These are phyloP conservation scores for Penicillium glabrum DNA, from an alignment of 2,329 filamentous ascomycete species.

Conservation along the genomic window DNA sequence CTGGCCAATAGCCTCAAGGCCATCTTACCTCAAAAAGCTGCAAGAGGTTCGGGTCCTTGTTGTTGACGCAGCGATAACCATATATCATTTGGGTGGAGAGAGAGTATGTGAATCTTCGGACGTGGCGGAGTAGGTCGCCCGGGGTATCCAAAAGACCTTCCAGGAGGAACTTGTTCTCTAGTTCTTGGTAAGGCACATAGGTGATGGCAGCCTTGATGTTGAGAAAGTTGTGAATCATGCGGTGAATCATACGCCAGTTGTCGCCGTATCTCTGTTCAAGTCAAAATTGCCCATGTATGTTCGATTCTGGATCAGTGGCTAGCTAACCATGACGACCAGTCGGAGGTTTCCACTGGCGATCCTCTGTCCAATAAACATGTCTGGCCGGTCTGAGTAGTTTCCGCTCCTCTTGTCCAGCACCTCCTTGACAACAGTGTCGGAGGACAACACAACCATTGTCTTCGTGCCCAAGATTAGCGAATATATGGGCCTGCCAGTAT, in stretches of 20 bases:
- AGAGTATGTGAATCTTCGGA: constrained; percentile 51
- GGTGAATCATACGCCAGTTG: constrained; percentile 30
- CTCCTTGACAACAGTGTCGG: constrained; percentile 50
- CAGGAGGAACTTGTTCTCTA: constrained; percentile 57
- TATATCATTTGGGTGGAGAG: constrained; percentile 53
- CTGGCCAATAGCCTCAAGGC: no score
- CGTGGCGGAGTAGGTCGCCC: constrained; percentile 43
- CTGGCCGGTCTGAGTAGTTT: constrained; percentile 52
- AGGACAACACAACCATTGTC: constrained; percentile 49
- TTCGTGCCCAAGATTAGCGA: constrained; percentile 53
- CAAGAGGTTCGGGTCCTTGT: constrained; percentile 44
- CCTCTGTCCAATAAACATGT: constrained; percentile 47
- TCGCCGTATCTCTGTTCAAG: constrained; percentile 24
- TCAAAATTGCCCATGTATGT: no score
- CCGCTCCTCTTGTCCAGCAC: constrained; percentile 52
- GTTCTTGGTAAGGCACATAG: constrained; percentile 57
- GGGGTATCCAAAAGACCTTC: constrained; percentile 36
- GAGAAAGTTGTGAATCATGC: constrained; percentile 47
- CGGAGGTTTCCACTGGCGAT: constrained; percentile 29
- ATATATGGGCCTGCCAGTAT: constrained; percentile 42
- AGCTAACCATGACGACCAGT: constrained; percentile 33
- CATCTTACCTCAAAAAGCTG: constrained; percentile 41
- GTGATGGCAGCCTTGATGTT: constrained; percentile 47
- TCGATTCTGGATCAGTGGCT: no score
- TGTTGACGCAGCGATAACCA: constrained; percentile 44